Conservation (phyloP, 2,329 filamentous ascomycete genomes). For the Aspergillus amoenus region DNA sequence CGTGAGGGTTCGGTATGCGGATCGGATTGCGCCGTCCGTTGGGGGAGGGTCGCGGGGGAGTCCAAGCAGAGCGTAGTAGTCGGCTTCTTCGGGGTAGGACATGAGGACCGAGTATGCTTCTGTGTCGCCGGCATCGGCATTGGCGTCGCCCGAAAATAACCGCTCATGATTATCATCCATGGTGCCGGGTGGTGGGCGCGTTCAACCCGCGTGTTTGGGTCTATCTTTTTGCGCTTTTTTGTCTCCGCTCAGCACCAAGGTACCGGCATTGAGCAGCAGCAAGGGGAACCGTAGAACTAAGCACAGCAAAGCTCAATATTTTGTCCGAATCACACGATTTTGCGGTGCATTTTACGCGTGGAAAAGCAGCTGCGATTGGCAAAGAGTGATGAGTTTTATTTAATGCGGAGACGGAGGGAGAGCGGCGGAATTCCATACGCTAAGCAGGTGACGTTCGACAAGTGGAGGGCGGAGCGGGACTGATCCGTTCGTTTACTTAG, state of each 20-base stretch:
- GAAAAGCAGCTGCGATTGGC: background rate
- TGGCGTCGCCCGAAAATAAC: background rate
- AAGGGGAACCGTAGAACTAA: background rate
- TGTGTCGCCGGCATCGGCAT: slow-evolving; percentile 1
- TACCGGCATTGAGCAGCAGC: background rate
- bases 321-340: background rate
- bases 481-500: too few relatives aligned
- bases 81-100: slow-evolving; percentile 34
- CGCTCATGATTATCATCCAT: background rate
- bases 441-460: background rate
- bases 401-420: background rate
- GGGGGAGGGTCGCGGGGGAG: slow-evolving; percentile 41
- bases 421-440: background rate
- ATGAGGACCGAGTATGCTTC: slow-evolving; percentile 26
- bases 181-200: background rate
- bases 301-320: background rate
- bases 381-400: background rate
- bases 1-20: slow-evolving; percentile 44
- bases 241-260: background rate
- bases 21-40: slow-evolving; percentile 41
- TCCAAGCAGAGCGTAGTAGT: slow-evolving; percentile 45
- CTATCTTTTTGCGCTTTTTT: background rate
- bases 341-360: background rate
- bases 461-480: too few relatives aligned
- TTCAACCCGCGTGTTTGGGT: background rate